phyloP scores from a whole-genome alignment of 495 filamentous ascomycete species.

The Cairneyella variabilis region DNA sequence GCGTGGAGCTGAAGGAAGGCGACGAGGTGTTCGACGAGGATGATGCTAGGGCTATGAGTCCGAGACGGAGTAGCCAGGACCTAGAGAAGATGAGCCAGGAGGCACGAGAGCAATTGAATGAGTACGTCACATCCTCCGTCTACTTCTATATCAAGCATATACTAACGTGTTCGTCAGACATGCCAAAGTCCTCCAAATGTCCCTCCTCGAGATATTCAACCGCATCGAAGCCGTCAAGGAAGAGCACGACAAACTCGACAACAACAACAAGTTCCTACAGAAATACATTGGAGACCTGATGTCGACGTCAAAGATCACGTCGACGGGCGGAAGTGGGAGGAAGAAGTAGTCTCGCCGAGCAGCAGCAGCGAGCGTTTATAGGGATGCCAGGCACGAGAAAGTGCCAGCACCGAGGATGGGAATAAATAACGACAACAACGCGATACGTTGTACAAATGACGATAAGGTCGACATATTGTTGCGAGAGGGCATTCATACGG shows the following conservation, averaged over 20 bases:
- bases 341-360: conserved; percentile 39
- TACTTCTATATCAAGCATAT: too few species aligned
- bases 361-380: not conserved
- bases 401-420: too few species aligned
- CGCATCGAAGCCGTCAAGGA: conserved; percentile 90
- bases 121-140: conserved; percentile 47
- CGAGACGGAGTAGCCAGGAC: conserved; percentile 83
- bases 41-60: conserved; percentile 93
- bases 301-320: conserved; percentile 76
- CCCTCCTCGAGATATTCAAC: conserved; percentile 81
- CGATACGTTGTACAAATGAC: not conserved
- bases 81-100: conserved; percentile 80
- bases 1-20: conserved; percentile 59
- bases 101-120: conserved; percentile 58
- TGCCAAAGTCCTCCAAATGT: conserved; percentile 81
- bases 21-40: conserved; percentile 71
- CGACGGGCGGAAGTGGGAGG: conserved; percentile 39
- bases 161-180: too few species aligned
- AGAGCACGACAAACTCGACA: conserved; percentile 92
- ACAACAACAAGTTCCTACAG: conserved; percentile 90
- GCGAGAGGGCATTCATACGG: not conserved
- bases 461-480: not conserved
- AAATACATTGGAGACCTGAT: conserved; percentile 84
- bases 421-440: too few species aligned
- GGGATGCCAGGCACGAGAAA: too few species aligned